Base-by-base conservation (phyloP, 208 protist genomes). In the Trypanosomatidae sp. region DNA sequence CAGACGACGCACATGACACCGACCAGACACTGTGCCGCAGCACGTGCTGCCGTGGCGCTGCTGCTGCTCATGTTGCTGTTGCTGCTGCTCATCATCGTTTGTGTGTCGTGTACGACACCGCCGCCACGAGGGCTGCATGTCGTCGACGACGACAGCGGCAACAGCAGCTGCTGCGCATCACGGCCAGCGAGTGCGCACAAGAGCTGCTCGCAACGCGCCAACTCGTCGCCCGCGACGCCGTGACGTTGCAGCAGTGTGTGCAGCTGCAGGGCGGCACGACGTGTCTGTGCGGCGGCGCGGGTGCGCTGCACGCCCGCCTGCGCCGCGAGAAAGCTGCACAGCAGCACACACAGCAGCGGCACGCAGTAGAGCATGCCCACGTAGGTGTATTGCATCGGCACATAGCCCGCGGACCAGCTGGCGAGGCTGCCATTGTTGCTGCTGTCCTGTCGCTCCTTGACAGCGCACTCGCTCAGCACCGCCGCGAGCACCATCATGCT, bases 21-120 rank as follows among this genome's bases (percentile, higher is more conserved):
- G 7, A 64, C 70, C 40, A 79, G 71, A 52, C 77, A 71, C 8
- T 44, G 59, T n/a, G 72, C 72, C 0, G 70, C 73, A 13, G 28
- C 41, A 0, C 26, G 18, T 27, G 44, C 48, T 1, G 13, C 39
- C 16, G 18, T 15, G 20, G 0, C 11, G 20, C 15, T 19, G 39
- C 10, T 18, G 42, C 6, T 19, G 41, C n/a, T 11, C 30, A 20
- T 2, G 40, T 0, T 32, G 27, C 16, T 5, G 13, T n/a, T 37
- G 15, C 20, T 6, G 24, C 37, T 27, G 6, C 42, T 46, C 15
- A 5, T 30, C 7, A 5, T 46, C 18, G 16, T 2, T 59, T 44
- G 2, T 16, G 24, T 2, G 18, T 15, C 2, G 32, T 16, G 19
- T 20, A 13, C 16, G 38, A n/a, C 27, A n/a, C 23, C 33, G 23